A percentile compares a stretch with the other conserved stretches of the same genome.
Evolutionary conservation across 495 filamentous ascomycete genomes (phyloP).

Genomic region (Penicillium robsamsonii): DNA sequence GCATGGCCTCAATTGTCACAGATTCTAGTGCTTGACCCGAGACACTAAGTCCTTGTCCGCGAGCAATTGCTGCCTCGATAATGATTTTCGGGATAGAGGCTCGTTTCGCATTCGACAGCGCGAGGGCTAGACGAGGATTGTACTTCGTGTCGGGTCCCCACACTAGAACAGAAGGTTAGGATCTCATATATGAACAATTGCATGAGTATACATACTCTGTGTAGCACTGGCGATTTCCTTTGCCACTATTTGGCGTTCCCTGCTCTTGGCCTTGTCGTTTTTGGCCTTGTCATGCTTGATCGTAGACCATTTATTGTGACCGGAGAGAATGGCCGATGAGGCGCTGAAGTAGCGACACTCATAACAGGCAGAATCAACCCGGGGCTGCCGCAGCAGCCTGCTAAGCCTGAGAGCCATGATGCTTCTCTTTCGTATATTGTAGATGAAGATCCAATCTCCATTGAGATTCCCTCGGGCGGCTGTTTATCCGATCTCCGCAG

Average conservation of each 20-base stretch:
- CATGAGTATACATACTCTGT: slow-evolving; percentile 42
- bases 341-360: slow-evolving; percentile 49
- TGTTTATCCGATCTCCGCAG: slow-evolving; percentile 39
- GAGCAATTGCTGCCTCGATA: slow-evolving; percentile 80
- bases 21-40: slow-evolving; percentile 70
- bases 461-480: slow-evolving; percentile 30
- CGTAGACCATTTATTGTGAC: slow-evolving; percentile 91
- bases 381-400: slow-evolving; percentile 17
- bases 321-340: slow-evolving; percentile 52
- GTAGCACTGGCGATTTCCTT: slow-evolving; percentile 55
- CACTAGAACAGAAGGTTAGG: slow-evolving; percentile 33
- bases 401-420: slow-evolving; percentile 20
- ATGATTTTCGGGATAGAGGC: slow-evolving; percentile 75
- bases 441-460: not conserved
- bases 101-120: slow-evolving; percentile 80
- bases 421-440: not conserved
- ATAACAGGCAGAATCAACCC: slow-evolving; percentile 12
- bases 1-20: slow-evolving; percentile 76
- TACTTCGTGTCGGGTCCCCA: slow-evolving; percentile 65
- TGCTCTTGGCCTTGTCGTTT: slow-evolving; percentile 61
- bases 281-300: slow-evolving; percentile 92
- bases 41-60: slow-evolving; percentile 78
- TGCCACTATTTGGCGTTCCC: slow-evolving; percentile 46
- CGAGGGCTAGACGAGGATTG: slow-evolving; percentile 71
- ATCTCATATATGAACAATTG: slow-evolving; percentile 3